Conservation (phyloP, 2,329 filamentous ascomycete species). For the Anthostomella pinea region DNA sequence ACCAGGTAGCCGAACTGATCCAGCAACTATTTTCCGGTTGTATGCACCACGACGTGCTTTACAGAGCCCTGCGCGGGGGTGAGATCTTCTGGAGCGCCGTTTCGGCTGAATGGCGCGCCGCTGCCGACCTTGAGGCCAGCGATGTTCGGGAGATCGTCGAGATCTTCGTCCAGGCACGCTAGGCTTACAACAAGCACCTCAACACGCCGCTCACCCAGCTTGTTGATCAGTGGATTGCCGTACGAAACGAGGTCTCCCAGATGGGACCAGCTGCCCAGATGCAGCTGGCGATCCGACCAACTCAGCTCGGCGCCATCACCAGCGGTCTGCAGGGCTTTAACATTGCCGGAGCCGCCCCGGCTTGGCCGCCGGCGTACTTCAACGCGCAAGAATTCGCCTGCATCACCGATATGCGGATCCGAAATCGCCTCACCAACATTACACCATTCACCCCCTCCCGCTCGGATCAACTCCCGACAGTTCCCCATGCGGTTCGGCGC, state of each 20-base stretch:
- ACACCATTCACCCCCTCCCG: neutral
- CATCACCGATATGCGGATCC: constrained; percentile 1
- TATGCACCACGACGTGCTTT: neutral
- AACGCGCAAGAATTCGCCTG: constrained; percentile 1
- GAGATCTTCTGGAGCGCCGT: constrained; percentile 3
- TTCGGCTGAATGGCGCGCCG: neutral
- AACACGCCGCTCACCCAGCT: neutral
- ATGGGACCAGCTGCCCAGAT: neutral
- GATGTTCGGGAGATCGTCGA: neutral
- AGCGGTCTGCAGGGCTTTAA: neutral
- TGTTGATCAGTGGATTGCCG: neutral
- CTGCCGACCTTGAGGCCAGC: neutral
- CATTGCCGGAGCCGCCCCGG: neutral
- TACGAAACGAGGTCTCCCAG: neutral
- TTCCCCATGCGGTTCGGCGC: neutral
- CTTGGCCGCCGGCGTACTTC: constrained; percentile 2
- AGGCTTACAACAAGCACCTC: neutral
- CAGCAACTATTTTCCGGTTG: neutral
- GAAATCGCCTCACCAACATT: neutral
- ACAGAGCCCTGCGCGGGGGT: neutral
- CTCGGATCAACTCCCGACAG: neutral
- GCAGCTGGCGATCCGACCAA: neutral
- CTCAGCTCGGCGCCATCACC: neutral
- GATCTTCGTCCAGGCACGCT: neutral
- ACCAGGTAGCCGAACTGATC: neutral